Evolutionary conservation across 2,329 filamentous ascomycete genomes (phyloP), one percentile per base, ranked within the genome.

Genomic region (Davidsoniella australis): DNA sequence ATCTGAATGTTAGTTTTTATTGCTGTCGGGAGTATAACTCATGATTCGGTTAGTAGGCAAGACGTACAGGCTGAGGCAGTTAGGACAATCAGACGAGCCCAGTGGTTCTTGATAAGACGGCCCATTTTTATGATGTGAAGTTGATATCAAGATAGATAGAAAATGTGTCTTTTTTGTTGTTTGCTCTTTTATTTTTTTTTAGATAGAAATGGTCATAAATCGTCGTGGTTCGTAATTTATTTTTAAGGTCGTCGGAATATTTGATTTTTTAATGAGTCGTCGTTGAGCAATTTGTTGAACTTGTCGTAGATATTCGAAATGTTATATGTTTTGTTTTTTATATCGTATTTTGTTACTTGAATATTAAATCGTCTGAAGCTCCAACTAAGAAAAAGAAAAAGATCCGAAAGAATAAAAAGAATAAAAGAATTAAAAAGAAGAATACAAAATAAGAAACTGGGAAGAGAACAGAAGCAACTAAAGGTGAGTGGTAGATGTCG

Each of bases 41-140:
- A 52, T 55, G 23, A 10, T 17, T 7, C 3, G 23, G 2, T 41
- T 42, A 17, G n/a, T 40, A 3, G 12, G 29, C 41, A 26, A 10
- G 14, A 68, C 70, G 54, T 77, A 87, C 83, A 88, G 51, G 70
- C 65, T 56, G 85, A 82, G 37, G 91, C 86, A 24, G 85, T 85
- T 62, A 98, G 71, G 65, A 94, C 75, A 61, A 98, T 91, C 60
- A 98, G 80, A 54, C 91, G 82, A 58, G 87, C 91, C 86, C 86
- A 94, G 71, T 98, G 91, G 71, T 96, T 96, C 75, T 98, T 98
- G 71, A 98, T 96, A 62, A 98, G 80, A 68, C 82, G 91, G 66
- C 91, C 91, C 91, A 98, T 98, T 55, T 40, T 18, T 46, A 20
- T 39, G 24, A n/a, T 36, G 42, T 17, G 12, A 23, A 46, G 23